Evolutionary conservation across 176 grass and related monocot species (phyloP), one percentile per base, ranked within the genome.

Genomic region (Cocos nucifera): DNA sequence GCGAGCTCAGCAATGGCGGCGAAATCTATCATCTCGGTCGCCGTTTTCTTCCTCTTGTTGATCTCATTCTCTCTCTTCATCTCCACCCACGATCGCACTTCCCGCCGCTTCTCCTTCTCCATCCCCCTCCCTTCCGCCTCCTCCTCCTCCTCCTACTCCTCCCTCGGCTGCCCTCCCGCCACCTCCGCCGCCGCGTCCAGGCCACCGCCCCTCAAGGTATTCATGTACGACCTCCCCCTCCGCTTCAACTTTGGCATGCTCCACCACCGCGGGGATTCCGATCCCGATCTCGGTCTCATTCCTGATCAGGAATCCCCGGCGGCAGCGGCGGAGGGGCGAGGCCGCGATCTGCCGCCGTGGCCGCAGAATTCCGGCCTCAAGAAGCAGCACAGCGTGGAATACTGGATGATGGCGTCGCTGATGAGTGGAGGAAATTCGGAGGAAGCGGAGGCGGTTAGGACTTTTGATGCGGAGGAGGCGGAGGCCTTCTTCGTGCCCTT

Each of bases 401-500:
- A 97, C 74, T 97, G 86, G 86, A 88, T 97, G 92, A 97, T 91
- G 92, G 83, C 62, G 19, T 97, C 92, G 49, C 78, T 90, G 19
- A 4, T 73, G 17, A 17, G 35, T 44, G 35, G 35, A 44, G 63
- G 52, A 17, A 5, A 52, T 4, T 44, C 58, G 5, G 70, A 65
- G 22, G 63, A 12, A 19, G 79, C 77, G 52, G 81, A 84, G 80
- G 92, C 77, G 14, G 81, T 97, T 59, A 75, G 92, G 66, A 83
- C 90, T 75, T 56, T 58, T 63, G 77, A 97, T 72, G 87, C 75
- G 54, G 81, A 88, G 5, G 81, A 62, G 2, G 93, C 93, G 15
- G 84, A 97, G 49, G 93, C 73, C 8, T 97, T 91, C 87, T 97
- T 97, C 72, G 93, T 97, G 52, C 93, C 93, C 1, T 97, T 97